Base-by-base conservation (phyloP, 371 early-diverging fungal genomes). In the Caulochytrium protostelioides region DNA sequence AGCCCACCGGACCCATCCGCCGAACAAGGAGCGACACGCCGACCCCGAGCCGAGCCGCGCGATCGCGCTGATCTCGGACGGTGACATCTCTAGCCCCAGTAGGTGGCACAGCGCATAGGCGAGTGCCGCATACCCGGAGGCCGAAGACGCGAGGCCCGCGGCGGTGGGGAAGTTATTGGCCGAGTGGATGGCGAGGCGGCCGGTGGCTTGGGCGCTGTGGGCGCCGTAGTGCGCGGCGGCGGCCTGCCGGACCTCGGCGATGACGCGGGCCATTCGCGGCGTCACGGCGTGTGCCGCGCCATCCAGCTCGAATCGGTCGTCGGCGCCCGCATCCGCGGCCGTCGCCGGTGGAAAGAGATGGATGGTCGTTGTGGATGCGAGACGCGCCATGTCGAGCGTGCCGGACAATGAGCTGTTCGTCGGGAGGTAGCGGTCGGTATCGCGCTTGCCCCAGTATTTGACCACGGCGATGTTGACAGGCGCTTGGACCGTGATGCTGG, bases 391-490 rank as follows among this genome's bases (percentile, higher is more conserved):
- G 19, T 77, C 79, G n/a, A 94, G 73, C 7, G 97, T 95, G 34
- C 84, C 79, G 4, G 91, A 91, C 24, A 97, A 72, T 13, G 97
- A 95, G 29, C 79, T 76, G 69, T 95, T 97, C 37, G 87, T 90
- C 23, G 97, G 95, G 30, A 94, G 72, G 49, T 84, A 79, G 40
- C 90, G 70, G 32, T 71, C 54, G 20, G 74, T 70, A 53, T 85
- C 78, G 42, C 90, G 72, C 64, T 92, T 92, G 39, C 92, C 98
- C 98, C 98, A 97, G 65, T 97, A 97, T 64, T 97, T 97, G 61
- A 97, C 74, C 41, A 97, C 89, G 27, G 98, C 98, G 52, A 97
- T 97, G 58, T 97, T 97, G 39, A 94, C 91, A 36, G 97, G 97
- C 1, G 95, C 86, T 15, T 84, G 76, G 51, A 81, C 81, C 20